These are phyloP conservation scores for Euphorbia tirucalli DNA, from an alignment of 345 rosid genomes.

Conservation along the genomic window DNA sequence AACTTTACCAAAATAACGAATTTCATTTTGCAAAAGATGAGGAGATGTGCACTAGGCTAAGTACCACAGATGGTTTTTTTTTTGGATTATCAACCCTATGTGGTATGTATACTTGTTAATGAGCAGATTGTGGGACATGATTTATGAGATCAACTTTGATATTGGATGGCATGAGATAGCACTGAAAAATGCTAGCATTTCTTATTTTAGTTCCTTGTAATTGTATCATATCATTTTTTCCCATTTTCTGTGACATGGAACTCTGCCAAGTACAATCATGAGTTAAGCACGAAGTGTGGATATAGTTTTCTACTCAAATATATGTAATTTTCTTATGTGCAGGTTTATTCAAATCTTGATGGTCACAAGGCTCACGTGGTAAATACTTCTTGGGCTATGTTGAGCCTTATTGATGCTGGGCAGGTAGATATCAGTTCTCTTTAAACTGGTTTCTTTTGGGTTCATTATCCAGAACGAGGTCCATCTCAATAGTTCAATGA, in stretches of 20 bases:
- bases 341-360: constrained; percentile 53
- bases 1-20: too few species aligned
- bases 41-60: too few species aligned
- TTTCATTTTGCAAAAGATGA: too few species aligned
- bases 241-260: not conserved
- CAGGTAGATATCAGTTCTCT: constrained; percentile 39
- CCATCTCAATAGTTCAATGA: not conserved
- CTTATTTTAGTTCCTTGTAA: not conserved
- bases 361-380: constrained; percentile 46
- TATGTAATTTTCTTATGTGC: not conserved
- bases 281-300: not conserved
- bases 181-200: not conserved
- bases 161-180: not conserved
- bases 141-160: not conserved
- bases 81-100: too few species aligned
- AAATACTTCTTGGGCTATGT: constrained; percentile 75
- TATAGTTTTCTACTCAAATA: not conserved
- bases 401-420: constrained; percentile 62
- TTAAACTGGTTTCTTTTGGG: not conserved
- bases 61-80: too few species aligned
- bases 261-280: not conserved
- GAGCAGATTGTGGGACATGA: too few species aligned
- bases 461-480: not conserved
- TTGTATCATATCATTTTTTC: not conserved
- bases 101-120: too few species aligned